Conservation (phyloP, 2,329 filamentous ascomycete species). For the Sarocladiaceae sp. region DNA sequence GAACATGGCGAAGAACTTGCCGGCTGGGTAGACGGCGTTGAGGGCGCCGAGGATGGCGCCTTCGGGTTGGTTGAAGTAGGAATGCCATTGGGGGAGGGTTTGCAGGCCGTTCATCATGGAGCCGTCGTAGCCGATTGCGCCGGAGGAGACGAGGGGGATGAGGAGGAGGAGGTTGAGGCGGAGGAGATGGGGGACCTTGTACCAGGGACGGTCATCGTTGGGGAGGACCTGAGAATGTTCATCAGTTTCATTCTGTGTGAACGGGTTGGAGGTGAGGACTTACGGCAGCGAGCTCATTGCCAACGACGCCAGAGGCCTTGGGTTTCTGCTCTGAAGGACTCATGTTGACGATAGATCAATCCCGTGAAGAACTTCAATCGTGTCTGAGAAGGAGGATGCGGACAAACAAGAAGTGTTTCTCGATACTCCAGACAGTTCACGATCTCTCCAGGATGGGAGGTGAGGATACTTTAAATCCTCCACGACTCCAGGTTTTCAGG, state of each 20-base stretch:
- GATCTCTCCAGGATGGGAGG: too few relatives aligned
- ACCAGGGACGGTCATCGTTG: conserved; percentile 32
- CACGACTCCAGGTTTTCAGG: background rate
- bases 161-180: conserved; percentile 35
- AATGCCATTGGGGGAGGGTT: conserved; percentile 34
- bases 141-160: conserved; percentile 35
- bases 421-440: too few relatives aligned
- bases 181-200: conserved; percentile 33
- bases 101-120: conserved; percentile 43
- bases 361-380: background rate
- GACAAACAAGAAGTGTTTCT: too few relatives aligned
- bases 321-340: background rate
- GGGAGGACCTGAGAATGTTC: conserved; percentile 27
- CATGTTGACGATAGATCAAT: background rate
- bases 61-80: conserved; percentile 33
- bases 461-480: background rate
- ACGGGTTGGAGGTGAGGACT: background rate
- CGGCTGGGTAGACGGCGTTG: conserved; percentile 32
- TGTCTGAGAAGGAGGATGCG: too few relatives aligned
- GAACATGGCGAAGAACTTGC: conserved; percentile 32
- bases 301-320: background rate
- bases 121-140: conserved; percentile 17
- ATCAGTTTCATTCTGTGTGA: too few relatives aligned
- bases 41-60: conserved; percentile 33
- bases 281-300: background rate